Evolutionary conservation across 257 asterid species (phyloP).

Genomic region (Nicotiana obtusifolia): DNA sequence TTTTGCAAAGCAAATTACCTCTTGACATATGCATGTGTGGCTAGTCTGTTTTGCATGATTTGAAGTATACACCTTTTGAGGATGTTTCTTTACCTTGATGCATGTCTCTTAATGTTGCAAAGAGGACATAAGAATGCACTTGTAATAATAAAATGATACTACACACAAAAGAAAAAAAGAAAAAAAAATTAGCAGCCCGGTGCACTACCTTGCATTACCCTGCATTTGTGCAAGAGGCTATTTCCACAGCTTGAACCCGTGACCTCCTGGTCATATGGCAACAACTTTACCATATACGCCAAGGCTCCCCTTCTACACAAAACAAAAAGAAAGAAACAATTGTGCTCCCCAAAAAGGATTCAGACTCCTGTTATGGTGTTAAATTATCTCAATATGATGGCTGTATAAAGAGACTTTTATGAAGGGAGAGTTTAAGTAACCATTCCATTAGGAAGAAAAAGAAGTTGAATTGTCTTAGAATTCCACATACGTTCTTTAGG

Average conservation of each 20-base stretch:
- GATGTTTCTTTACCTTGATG: neutral
- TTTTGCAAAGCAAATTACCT: neutral
- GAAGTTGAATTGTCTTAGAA: neutral
- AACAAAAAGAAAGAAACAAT: neutral
- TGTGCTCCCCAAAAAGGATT: neutral
- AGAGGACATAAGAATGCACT: neutral
- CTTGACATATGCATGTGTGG: neutral
- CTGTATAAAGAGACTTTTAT: neutral
- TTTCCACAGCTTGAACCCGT: no score
- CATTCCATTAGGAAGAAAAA: neutral
- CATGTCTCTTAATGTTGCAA: neutral
- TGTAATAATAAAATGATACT: neutral
- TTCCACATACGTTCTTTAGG: neutral
- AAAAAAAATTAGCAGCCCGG: neutral
- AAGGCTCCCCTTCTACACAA: neutral
- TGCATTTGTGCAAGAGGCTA: no score
- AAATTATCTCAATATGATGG: neutral
- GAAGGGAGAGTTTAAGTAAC: neutral
- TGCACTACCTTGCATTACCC: no score
- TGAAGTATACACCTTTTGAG: neutral
- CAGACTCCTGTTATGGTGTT: neutral
- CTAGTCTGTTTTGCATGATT: neutral
- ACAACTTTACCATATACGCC: no score
- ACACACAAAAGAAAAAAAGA: neutral
- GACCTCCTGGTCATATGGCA: no score